Percentiles rank a stretch among this genome's conserved stretches.
Conservation (phyloP, 2,329 filamentous ascomycete species). For the Aureobasidium lini region DNA sequence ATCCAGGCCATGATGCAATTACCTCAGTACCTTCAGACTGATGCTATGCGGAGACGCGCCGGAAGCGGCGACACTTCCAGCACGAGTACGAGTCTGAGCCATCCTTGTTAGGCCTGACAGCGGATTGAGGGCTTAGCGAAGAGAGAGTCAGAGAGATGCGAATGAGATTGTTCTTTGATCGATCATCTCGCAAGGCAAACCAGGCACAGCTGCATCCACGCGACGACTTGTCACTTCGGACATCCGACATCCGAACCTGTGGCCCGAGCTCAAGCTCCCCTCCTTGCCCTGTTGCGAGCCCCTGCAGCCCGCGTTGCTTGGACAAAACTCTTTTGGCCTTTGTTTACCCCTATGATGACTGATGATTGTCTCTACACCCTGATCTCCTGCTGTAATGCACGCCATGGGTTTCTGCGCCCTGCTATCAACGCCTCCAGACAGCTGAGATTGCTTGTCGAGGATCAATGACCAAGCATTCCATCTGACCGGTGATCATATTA, state of each 20-base stretch:
- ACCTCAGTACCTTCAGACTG: slow-evolving; percentile 78
- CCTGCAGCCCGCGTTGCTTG: slow-evolving; percentile 3
- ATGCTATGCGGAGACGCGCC: slow-evolving; percentile 59
- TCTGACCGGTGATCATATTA: background rate
- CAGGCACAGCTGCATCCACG: background rate
- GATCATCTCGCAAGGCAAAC: background rate
- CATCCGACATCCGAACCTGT: slow-evolving; percentile 8
- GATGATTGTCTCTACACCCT: background rate
- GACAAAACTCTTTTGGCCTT: background rate
- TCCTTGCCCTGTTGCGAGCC: background rate
- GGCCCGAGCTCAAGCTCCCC: slow-evolving; percentile 7
- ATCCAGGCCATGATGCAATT: slow-evolving; percentile 42
- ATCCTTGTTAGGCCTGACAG: background rate
- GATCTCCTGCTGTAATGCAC: slow-evolving; percentile 8
- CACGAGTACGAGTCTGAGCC: slow-evolving; percentile 9
- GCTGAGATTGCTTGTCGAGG: background rate
- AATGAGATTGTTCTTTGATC: background rate
- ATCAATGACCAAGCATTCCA: background rate
- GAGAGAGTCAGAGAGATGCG: background rate
- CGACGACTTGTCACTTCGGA: background rate
- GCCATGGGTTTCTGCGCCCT: background rate
- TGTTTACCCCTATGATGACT: slow-evolving; percentile 3
- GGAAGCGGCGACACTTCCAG: background rate
- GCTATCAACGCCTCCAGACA: background rate
- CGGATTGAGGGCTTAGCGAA: background rate